Conservation (phyloP, 129 eudicot genomes). For the Arctium lappa region DNA sequence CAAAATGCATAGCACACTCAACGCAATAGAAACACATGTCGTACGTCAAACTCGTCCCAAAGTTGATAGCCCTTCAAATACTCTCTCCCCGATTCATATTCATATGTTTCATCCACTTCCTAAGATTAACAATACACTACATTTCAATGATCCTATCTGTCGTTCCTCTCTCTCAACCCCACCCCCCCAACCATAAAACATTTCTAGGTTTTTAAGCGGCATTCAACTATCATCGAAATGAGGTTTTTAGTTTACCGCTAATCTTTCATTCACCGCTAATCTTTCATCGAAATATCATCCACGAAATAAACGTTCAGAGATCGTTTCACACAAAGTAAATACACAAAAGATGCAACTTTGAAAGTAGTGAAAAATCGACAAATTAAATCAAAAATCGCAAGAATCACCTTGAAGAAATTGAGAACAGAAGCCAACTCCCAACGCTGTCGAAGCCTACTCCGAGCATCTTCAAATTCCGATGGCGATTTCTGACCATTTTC, state of each 20-base stretch:
- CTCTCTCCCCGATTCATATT: neutral
- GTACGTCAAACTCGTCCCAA: neutral
- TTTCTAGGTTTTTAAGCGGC: constrained; percentile 17
- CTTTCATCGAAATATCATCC: neutral
- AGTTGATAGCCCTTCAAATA: neutral
- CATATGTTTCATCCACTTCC: neutral
- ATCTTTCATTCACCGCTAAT: neutral
- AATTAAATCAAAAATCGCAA: neutral
- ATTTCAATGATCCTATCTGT: neutral
- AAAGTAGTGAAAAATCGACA: neutral
- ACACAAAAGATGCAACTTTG: neutral
- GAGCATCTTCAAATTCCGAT: constrained; percentile 31
- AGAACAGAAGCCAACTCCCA: constrained; percentile 97
- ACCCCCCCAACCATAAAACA: neutral
- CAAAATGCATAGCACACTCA: neutral
- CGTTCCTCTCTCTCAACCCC: neutral
- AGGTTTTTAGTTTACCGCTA: neutral
- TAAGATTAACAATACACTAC: neutral
- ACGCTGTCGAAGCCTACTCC: constrained; percentile 57
- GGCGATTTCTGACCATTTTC: constrained; percentile 14
- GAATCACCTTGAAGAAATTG: constrained; percentile 64
- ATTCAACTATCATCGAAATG: neutral
- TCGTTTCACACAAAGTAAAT: neutral
- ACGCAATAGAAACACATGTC: neutral
- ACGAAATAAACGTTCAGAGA: neutral